Base-by-base conservation (phyloP, 1,284 basidiomycete species). In the Cryptococcus wingfieldii region DNA sequence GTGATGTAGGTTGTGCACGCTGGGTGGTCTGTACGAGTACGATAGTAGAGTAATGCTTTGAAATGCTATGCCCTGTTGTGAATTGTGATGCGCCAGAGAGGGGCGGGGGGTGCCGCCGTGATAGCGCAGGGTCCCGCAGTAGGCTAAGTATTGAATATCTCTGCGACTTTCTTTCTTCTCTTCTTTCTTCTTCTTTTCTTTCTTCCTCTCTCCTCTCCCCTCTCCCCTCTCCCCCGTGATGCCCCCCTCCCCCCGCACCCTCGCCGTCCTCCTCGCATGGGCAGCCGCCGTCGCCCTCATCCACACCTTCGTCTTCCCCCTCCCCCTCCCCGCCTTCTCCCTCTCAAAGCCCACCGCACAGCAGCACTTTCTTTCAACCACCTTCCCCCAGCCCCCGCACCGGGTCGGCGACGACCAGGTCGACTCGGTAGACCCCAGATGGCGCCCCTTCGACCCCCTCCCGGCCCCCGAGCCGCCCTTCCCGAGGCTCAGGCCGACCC, bases 401-500 rank as follows among this genome's bases (percentile, higher is more conserved):
- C 65, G 71, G 4, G 41, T 55, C 14, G 65, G 66, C 2, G 66
- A 71, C 47, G 68, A 71, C 56, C 19, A 34, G 0, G 45, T 66
- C 10, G 68, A 71, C 39, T 72, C 71, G 10, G 48, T 65, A 4
- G 61, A 72, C 52, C 60, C 67, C 1, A 53, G 52, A 16, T 74
- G 64, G 51, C 65, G 75, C 13, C 63, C 72, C 0, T 56, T 71
- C 42, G 28, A 41, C 6, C 71, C 72, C 0, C 50, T 70, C 5
- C 49, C 55, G 4, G 56, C 64, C 3, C 73, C 70, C 0, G 54
- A 58, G 5, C 41, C 63, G 0, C 73, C 75, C 0, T 73, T 73
- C 49, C 75, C 75, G 1, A 47, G 64, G 4, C 56, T 76, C 5
- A 54, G 67, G 14, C 64, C 71, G 0, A 72, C 71, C 0, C 50